Evolutionary conservation across 306 rosid species (phyloP).

Genomic region (Cucumis cinereus): DNA sequence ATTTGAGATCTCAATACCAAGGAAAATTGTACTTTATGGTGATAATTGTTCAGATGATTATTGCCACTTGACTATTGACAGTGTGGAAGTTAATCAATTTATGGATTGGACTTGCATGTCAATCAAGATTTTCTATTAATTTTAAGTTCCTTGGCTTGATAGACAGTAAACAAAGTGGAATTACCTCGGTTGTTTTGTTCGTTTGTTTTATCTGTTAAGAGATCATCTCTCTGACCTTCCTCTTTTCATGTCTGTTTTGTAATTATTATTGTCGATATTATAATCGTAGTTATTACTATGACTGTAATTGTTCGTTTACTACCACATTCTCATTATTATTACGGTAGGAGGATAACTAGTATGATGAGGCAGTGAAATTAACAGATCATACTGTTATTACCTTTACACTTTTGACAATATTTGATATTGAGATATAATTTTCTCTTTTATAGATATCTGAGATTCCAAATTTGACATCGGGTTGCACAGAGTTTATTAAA

Average conservation of each 20-base stretch:
- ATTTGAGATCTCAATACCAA: background rate
- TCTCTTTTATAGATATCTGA: conserved; percentile 48
- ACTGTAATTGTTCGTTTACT: background rate
- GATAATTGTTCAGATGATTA: background rate
- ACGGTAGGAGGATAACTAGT: background rate
- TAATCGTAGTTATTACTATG: background rate
- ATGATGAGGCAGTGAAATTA: background rate
- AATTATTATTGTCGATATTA: background rate
- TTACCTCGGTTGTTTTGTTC: background rate
- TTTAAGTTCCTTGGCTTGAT: background rate
- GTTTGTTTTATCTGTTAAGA: background rate
- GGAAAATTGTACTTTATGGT: background rate
- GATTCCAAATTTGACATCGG: conserved; percentile 73
- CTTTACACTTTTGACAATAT: background rate
- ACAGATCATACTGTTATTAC: background rate
- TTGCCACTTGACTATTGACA: background rate
- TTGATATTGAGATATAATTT: conserved; percentile 14
- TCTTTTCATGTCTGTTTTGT: background rate
- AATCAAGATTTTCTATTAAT: background rate
- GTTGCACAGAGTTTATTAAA: conserved; percentile 82
- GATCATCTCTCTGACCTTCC: background rate
- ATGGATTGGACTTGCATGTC: background rate
- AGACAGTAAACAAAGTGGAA: background rate
- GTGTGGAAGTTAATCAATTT: background rate
- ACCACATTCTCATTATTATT: background rate